phyloP scores from a whole-genome alignment of 2,329 filamentous ascomycete genomes.

The Parasarocladium wereldwijsianum region DNA sequence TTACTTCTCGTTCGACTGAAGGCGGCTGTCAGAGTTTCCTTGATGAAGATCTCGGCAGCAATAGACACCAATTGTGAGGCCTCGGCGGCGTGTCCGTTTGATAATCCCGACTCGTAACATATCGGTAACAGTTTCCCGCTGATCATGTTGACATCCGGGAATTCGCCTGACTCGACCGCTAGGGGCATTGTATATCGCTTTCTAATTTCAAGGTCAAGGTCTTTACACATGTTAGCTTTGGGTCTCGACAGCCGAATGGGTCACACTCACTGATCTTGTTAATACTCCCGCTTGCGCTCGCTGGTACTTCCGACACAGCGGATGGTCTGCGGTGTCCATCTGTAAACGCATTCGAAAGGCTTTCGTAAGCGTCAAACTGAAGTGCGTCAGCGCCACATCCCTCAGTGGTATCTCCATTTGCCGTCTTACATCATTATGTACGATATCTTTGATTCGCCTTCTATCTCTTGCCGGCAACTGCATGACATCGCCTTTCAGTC shows the following conservation, averaged over 20 bases:
- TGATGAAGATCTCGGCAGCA: slow-evolving; percentile 53
- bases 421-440: slow-evolving; percentile 42
- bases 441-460: slow-evolving; percentile 50
- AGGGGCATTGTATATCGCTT: slow-evolving; percentile 51
- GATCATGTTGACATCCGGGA: slow-evolving; percentile 49
- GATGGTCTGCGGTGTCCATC: slow-evolving; percentile 32
- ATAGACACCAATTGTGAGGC: slow-evolving; percentile 50
- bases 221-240: slow-evolving; percentile 19
- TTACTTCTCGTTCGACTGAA: slow-evolving; percentile 52
- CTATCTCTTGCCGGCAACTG: slow-evolving; percentile 52
- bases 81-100: slow-evolving; percentile 42
- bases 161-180: slow-evolving; percentile 53
- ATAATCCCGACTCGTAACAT: slow-evolving; percentile 51
- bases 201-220: slow-evolving; percentile 52
- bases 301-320: slow-evolving; percentile 44
- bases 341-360: slow-evolving; percentile 34
- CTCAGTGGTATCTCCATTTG: background rate
- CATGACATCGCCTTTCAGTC: slow-evolving; percentile 56
- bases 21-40: slow-evolving; percentile 47
- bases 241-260: background rate
- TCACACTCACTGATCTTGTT: slow-evolving; percentile 62
- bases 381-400: background rate
- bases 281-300: slow-evolving; percentile 53
- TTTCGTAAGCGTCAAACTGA: slow-evolving; percentile 40
- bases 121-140: slow-evolving; percentile 52